Evolutionary conservation across 805 yeast genomes (phyloP).

Genomic region (Metschnikowia cerradonensis): DNA sequence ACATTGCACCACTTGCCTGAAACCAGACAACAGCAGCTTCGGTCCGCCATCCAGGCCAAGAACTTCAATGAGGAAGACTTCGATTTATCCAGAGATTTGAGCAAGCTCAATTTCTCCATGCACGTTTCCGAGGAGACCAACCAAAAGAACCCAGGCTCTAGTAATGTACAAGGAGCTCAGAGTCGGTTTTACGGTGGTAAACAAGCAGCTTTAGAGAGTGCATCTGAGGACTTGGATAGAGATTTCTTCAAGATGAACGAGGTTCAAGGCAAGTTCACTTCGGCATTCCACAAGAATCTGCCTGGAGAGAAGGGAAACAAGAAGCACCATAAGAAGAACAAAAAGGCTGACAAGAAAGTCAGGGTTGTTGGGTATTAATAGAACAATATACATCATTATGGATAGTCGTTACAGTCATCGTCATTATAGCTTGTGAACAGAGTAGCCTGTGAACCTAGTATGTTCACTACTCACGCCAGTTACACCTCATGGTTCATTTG

Average conservation of each 20-base stretch:
- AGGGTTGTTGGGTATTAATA: slow-evolving; percentile 17
- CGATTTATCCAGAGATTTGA: slow-evolving; percentile 65
- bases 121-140: slow-evolving; percentile 49
- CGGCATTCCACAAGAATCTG: slow-evolving; percentile 67
- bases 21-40: slow-evolving; percentile 66
- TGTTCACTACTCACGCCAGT: background rate
- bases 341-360: slow-evolving; percentile 52
- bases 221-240: slow-evolving; percentile 77
- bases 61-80: slow-evolving; percentile 49
- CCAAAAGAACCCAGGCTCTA: slow-evolving; percentile 25
- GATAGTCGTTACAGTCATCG: background rate
- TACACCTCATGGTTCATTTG: slow-evolving; percentile 11
- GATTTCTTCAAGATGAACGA: slow-evolving; percentile 75
- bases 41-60: slow-evolving; percentile 57
- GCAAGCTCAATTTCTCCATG: slow-evolving; percentile 71
- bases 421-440: background rate
- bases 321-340: slow-evolving; percentile 74
- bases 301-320: slow-evolving; percentile 32
- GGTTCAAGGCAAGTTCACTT: slow-evolving; percentile 57
- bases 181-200: slow-evolving; percentile 71
- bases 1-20: slow-evolving; percentile 63
- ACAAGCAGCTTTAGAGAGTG: slow-evolving; percentile 73
- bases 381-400: background rate
- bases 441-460: background rate
- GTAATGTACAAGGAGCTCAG: slow-evolving; percentile 28